A percentile compares a stretch with the other conserved stretches of the same genome.
phyloP scores from a whole-genome alignment of 2,329 filamentous ascomycete species.

The Talaromyces funiculosus region DNA sequence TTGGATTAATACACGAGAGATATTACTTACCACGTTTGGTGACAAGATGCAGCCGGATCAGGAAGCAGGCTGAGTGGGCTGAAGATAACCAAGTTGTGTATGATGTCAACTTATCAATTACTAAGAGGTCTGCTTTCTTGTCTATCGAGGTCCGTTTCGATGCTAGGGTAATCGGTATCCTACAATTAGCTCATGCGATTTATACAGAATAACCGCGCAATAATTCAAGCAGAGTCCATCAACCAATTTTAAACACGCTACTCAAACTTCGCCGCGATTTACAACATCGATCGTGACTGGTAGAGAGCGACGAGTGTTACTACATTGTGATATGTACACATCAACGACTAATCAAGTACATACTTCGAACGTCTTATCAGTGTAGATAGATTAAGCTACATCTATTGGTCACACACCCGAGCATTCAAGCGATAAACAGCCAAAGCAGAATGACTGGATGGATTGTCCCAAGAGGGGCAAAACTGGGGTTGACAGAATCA shows the following conservation, averaged over 20 bases:
- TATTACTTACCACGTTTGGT: constrained; percentile 8
- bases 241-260: too few species aligned
- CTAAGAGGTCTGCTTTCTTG: not conserved
- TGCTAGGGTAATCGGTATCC: not conserved
- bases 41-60: constrained; percentile 7
- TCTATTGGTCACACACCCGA: not conserved
- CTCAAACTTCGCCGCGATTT: not conserved
- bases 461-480: constrained; percentile 11
- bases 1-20: not conserved
- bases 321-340: not conserved
- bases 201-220: not conserved
- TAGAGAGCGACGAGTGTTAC: not conserved
- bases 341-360: not conserved
- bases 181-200: not conserved
- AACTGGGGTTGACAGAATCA: not conserved
- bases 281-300: not conserved
- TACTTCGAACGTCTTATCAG: not conserved
- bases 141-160: not conserved
- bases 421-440: not conserved
- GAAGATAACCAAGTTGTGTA: not conserved
- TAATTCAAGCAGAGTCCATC: not conserved
- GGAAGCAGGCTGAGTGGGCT: not conserved
- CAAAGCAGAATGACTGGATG: constrained; percentile 1
- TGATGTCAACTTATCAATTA: not conserved
- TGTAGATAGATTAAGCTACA: not conserved